A percentile compares a stretch with the other conserved stretches of the same genome.
phyloP scores from a whole-genome alignment of 2,329 filamentous ascomycete species.

The Calycina marina region DNA sequence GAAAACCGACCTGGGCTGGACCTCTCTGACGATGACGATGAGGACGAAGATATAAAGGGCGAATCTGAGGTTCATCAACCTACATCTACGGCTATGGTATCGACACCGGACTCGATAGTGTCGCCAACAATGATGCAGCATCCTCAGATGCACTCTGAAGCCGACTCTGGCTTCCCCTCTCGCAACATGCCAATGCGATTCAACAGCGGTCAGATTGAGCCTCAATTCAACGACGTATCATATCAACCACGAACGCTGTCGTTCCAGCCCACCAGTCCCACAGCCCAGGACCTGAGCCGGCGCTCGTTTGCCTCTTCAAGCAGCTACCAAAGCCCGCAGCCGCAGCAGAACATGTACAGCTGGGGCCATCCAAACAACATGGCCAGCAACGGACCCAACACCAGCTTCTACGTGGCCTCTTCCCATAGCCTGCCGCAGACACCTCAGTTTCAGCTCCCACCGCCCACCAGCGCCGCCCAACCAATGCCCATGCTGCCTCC shows the following conservation, averaged over 20 bases:
- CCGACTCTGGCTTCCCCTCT: not conserved
- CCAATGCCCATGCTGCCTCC: not conserved
- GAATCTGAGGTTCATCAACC: constrained; percentile 14
- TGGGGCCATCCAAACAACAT: not conserved
- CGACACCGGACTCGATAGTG: constrained; percentile 11
- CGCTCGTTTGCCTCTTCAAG: not conserved
- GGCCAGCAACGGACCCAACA: not conserved
- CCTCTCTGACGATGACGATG: constrained; percentile 11
- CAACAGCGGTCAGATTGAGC: not conserved
- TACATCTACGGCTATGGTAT: constrained; percentile 1
- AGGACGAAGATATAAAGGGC: constrained; percentile 8
- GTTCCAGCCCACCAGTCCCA: no score
- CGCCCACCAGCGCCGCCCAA: not conserved
- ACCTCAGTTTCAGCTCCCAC: not conserved
- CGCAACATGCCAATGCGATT: not conserved
- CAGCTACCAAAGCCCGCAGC: not conserved
- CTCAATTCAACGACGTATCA: not conserved
- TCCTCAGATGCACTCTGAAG: not conserved
- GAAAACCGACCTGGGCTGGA: constrained; percentile 9
- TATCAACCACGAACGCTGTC: not conserved
- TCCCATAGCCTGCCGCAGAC: not conserved
- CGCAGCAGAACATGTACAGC: not conserved
- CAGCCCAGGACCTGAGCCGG: no score
- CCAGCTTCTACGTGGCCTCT: no score
- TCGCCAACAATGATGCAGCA: constrained; percentile 8